Base-by-base conservation (phyloP, 116 monocot genomes). In the Trichopus zeylanicus region DNA sequence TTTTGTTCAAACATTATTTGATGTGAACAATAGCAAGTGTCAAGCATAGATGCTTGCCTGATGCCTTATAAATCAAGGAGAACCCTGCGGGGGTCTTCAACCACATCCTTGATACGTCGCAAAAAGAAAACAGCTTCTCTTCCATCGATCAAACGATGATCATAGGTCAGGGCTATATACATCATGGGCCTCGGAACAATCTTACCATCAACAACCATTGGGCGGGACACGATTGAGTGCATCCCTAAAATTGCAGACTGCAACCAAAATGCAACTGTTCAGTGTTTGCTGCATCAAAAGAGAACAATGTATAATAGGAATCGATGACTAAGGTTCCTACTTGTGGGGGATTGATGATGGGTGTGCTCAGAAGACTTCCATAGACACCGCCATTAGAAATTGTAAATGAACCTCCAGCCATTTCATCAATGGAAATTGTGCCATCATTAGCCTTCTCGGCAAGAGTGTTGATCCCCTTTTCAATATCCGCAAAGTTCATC, bases 191-290 rank as follows among this genome's bases (percentile, higher is more conserved):
- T 86, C 18, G 90, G 72, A 23, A 79, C 60, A 26, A 95, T 67
- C 5, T 47, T 67, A 2, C 95, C 79, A 26, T 67, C 78, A 20
- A 90, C 86, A 26, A 90, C 95, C 81, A 87, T 75, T 6, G 95
- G 83, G 6, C 90, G 83, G 10, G 55, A 35, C 8, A 87, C 84
- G 27, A 95, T 81, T 4, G 95, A 95, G 56, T 95, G 95, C 95
- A 95, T 95, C 28, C 95, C 95, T 11, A 95, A 72, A 60, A 95
- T 95, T 2, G 95, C 90, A 0, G 95, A 95, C 95, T 95, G 83
- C 60, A 78, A 0, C 46, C n/a, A 15, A 25, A 56, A 20, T 60
- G 7, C 25, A 3, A 47, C n/a, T 34, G 16, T 16, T 48, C 11
- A 23, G n/a, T 7, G 30, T 48, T 19, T 26, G 53, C 7, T 12